Evolutionary conservation across 176 grass and related monocot species (phyloP), one percentile per base, ranked within the genome.

Genomic region (Carex kokanica): DNA sequence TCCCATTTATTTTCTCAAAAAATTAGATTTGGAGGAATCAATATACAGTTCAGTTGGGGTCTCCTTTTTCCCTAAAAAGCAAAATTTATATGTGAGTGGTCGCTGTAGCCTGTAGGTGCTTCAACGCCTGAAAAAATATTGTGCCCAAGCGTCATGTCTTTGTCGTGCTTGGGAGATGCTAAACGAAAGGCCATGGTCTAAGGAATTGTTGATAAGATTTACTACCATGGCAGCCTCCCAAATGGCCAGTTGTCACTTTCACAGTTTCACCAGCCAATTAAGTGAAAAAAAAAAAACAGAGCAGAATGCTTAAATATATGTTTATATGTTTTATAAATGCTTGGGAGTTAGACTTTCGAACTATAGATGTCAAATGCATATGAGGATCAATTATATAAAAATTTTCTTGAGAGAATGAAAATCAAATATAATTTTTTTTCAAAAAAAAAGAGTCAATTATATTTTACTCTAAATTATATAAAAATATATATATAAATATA

Each of bases 181-280:
- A 77, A 77, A 77, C 14, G 47, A 24, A 77, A 55, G 73, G 49
- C 73, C 21, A 18, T 54, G 49, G 14, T 2, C 14, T n/a, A 31
- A 77, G 72, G 21, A 55, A 77, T 29, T 77, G 73, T 77, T 54
- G 73, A 54, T 77, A 55, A 77, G 49, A 54, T 70, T 70, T 75
- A 75, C 49, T 32, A 23, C 5, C 71, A 53, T 53, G 21, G 71
- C 25, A 25, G 43, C 43, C 11, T 74, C 3, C n/a, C 9, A 74
- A 74, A 23, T 74, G 70, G n/a, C 21, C 70, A 51, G 16, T 75
- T 74, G 45, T 75, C 2, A 53, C 27, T 54, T 53, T 53, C 34
- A 27, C 0, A 29, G 27, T 54, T 53, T 53, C 17, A 27, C 1
- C 4, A 18, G 2, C 68, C 36, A 38, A 38, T 38, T 38, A 38